These are phyloP conservation scores for Artemisia annua DNA, from an alignment of 129 eudicot genomes.

Conservation along the genomic window DNA sequence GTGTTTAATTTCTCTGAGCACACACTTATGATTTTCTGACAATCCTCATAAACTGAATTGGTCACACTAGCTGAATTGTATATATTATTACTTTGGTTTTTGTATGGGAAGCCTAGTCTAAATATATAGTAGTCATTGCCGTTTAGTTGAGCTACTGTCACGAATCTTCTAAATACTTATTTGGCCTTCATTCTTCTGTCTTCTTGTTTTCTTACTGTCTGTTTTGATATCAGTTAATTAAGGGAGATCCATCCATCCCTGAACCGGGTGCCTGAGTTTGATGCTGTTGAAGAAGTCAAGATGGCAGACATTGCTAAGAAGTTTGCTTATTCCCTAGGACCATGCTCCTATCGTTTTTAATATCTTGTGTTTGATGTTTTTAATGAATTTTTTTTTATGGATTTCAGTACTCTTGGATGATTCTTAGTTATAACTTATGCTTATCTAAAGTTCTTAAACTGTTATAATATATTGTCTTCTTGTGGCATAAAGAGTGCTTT, in stretches of 20 bases:
- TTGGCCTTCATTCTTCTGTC: background rate
- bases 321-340: background rate
- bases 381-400: background rate
- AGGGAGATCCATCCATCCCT: background rate
- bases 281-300: background rate
- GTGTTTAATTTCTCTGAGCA: no score
- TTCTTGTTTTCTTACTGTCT: background rate
- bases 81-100: no score
- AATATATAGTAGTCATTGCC: background rate
- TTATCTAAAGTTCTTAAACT: no score
- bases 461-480: no score
- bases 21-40: no score
- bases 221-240: background rate
- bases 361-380: background rate
- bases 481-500: no score
- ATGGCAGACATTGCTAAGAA: slow-evolving; percentile 1
- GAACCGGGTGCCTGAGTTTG: background rate
- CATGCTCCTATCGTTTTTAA: background rate
- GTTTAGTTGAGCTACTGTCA: background rate
- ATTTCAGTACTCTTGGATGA: background rate
- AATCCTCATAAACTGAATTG: no score
- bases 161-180: background rate
- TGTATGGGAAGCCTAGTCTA: background rate
- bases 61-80: no score
- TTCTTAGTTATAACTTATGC: no score